Conservation (phyloP, 768 basidiomycete genomes). For the Psilocybe tampanensis region DNA sequence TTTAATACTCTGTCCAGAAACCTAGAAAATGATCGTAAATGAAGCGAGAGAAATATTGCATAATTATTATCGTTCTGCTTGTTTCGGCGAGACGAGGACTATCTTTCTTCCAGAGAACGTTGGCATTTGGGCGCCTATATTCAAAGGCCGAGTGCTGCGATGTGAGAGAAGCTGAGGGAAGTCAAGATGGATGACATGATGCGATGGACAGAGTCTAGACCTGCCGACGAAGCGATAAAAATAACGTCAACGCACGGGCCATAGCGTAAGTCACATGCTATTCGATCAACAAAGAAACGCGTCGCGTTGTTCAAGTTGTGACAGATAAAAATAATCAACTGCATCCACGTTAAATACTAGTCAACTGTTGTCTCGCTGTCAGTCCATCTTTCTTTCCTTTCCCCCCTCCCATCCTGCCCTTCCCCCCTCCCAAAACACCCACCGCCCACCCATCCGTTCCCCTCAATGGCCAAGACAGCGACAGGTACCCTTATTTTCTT, state of each 20-base stretch:
- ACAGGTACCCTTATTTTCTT: conserved; percentile 40
- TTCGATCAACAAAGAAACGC: conserved; percentile 17
- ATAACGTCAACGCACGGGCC: conserved; percentile 4
- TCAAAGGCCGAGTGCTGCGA: too few species aligned
- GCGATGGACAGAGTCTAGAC: too few species aligned
- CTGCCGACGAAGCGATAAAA: too few species aligned
- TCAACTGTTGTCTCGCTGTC: conserved; percentile 14
- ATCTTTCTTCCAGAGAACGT: too few species aligned
- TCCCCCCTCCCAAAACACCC: conserved; percentile 14
- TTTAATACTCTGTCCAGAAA: too few species aligned
- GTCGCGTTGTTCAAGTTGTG: conserved; percentile 7
- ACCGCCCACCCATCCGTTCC: conserved; percentile 12
- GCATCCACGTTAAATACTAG: conserved; percentile 1
- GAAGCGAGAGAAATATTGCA: too few species aligned
- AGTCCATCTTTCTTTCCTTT: conserved; percentile 3
- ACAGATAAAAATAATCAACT: conserved; percentile 5
- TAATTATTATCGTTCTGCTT: too few species aligned
- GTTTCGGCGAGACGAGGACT: too few species aligned
- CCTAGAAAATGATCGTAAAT: too few species aligned
- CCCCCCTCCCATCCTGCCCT: conserved; percentile 10
- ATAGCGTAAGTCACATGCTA: conserved; percentile 7
- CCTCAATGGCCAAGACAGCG: conserved; percentile 51
- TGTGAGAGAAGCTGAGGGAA: too few species aligned
- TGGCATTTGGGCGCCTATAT: too few species aligned
- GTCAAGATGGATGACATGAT: too few species aligned